A percentile compares a stretch with the other conserved stretches of the same genome.
Evolutionary conservation across 345 rosid genomes (phyloP).

Genomic region (Passiflora organensis): DNA sequence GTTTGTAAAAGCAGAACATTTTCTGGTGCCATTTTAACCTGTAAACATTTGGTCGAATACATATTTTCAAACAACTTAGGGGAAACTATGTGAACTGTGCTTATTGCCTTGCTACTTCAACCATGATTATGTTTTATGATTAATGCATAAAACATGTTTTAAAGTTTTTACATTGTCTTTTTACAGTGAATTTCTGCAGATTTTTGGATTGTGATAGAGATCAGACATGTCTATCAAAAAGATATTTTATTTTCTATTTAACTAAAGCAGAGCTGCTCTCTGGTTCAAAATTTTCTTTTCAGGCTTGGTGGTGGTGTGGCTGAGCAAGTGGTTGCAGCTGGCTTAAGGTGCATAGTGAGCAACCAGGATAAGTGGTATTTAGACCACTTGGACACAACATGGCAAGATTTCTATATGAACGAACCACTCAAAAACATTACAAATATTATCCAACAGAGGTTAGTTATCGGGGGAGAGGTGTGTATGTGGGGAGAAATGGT

Average conservation of each 20-base stretch:
- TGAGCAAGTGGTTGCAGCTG: slow-evolving; percentile 47
- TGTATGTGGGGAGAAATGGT: slow-evolving; percentile 74
- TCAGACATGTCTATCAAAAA: no score
- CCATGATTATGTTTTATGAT: no score
- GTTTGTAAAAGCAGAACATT: no score
- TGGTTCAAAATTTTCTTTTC: slow-evolving; percentile 11
- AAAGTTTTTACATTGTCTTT: not conserved
- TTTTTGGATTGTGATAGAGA: not conserved
- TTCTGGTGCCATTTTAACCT: no score
- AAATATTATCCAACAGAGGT: slow-evolving; percentile 35
- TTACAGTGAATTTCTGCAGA: not conserved
- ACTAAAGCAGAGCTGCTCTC: not conserved
- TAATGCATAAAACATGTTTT: no score
- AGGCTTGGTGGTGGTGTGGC: slow-evolving; percentile 74
- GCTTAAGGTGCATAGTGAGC: slow-evolving; percentile 68
- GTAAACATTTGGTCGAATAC: no score
- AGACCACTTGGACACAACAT: slow-evolving; percentile 51
- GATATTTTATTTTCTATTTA: not conserved
- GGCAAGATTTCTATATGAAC: slow-evolving; percentile 52
- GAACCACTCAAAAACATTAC: slow-evolving; percentile 53
- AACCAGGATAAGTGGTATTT: slow-evolving; percentile 76
- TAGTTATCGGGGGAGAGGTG: slow-evolving; percentile 73
- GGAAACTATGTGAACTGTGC: no score
- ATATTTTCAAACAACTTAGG: no score
- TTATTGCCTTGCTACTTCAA: no score